Evolutionary conservation across 352 stramenopile genomes (phyloP), one percentile per base, ranked within the genome.

Genomic region (Phytophthora aleatoria): DNA sequence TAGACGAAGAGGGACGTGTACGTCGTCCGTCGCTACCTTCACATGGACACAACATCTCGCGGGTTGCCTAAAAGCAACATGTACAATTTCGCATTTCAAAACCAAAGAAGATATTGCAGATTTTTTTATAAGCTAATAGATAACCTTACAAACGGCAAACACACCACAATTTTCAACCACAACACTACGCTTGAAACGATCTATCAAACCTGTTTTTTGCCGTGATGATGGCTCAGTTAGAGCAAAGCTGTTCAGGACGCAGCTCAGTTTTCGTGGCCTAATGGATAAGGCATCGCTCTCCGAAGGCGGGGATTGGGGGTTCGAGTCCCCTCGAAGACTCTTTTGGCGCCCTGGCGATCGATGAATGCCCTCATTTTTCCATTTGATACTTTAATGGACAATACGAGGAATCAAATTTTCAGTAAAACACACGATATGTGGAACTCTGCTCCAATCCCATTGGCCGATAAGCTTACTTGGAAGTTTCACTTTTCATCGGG

Each of bases 51-150:
- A 70, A 57, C 55, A 57, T 61, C 30, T 70, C 61, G 3, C 43
- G 43, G 13, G 66, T 63, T 51, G 66, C 66, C 7, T 74, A 67
- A 27, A 27, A 30, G 27, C n/a, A 44, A 38, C 3, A 49, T 61
- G 64, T 66, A 69, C 20, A 41, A 41, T 3, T 6, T 1, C 10
- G 1, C 28, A 52, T 53, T 20, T n/a, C 5, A 30, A 38, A 50
- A 1, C 33, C 33, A 38, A 64, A 52, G 54, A 64, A 52, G 54
- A 64, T 60, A 58, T 45, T 65, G 36, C 54, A 30, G 33, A 45
- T 54, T 67, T 52, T 66, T 7, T 16, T 67, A 67, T 63, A 47
- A 68, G 33, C 47, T 50, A 68, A 71, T 71, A 68, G 57, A 71
- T 20, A 20, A 20, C 20, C 20, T 20, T 20, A 38, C 6, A 38